Evolutionary conservation across 1,284 basidiomycete species (phyloP), one percentile per base, ranked within the genome.

Genomic region (Pseudozyma flocculosa): DNA sequence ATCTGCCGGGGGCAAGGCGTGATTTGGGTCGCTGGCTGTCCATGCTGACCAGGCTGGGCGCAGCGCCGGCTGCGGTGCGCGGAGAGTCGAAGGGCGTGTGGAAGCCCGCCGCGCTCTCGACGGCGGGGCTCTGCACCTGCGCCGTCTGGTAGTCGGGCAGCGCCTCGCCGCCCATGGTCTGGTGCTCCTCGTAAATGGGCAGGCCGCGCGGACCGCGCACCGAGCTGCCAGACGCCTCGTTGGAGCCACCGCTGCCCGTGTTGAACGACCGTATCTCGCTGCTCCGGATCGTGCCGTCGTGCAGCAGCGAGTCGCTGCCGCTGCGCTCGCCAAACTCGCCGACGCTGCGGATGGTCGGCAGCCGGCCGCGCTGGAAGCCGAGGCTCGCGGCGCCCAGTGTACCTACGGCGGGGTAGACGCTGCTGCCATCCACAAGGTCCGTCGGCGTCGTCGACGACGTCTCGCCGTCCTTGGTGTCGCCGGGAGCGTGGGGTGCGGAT

Each of bases 321-420:
- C 52, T 51, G 39, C 46, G 48, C 44, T 70, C 68, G 21, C 68
- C 66, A 19, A 71, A 64, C 41, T 71, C 68, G 38, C 67, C 54
- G 9, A 71, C 68, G 34, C 58, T 65, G 8, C 48, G 59, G 43
- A 71, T 71, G 9, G 68, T 69, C 1, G 68, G 51, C 26, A 71
- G 54, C 1, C 68, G 48, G 1, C 52, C 39, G 15, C 49, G 54
- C 19, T 45, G 49, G 24, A 29, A 37, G 17, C 42, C 45, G 13
- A n/a, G 30, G 3, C 40, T 26, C 4, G 23, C 54, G 9, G 23
- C 45, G 19, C 49, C 47, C 22, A 43, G 19, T 1, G 45, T 45
- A 2, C 42, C 54, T 9, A 21, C 13, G n/a, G 18, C 39, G 10
- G n/a, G n/a, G n/a, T n/a, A n/a, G n/a, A n/a, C n/a, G n/a, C n/a